These are phyloP conservation scores for Microbotryum lychnidis-dioicae DNA, from an alignment of 1,284 basidiomycete species.

Conservation along the genomic window DNA sequence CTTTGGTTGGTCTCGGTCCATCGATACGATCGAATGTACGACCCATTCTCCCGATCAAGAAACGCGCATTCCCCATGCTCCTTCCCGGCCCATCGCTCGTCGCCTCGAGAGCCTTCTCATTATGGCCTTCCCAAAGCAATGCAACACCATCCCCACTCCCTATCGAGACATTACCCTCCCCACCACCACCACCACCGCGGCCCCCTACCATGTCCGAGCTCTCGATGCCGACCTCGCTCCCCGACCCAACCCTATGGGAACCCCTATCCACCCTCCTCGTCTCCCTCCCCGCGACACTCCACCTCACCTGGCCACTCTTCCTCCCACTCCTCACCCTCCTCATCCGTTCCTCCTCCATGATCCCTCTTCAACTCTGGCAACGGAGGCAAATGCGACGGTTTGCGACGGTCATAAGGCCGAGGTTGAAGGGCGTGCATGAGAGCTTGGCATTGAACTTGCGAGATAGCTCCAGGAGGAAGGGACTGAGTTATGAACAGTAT, in stretches of 20 bases:
- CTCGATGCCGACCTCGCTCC: slow-evolving; percentile 7
- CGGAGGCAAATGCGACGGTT: slow-evolving; percentile 54
- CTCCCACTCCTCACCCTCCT: slow-evolving; percentile 65
- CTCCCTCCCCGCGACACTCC: slow-evolving; percentile 28
- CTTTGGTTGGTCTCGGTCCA: too few species aligned
- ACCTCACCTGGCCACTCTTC: slow-evolving; percentile 55
- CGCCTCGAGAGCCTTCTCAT: too few species aligned
- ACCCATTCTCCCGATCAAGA: too few species aligned
- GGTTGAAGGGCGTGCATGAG: slow-evolving; percentile 51
- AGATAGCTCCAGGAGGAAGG: slow-evolving; percentile 48
- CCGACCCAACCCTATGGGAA: slow-evolving; percentile 22
- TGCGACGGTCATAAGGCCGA: slow-evolving; percentile 61
- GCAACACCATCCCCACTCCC: too few species aligned
- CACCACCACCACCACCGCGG: background rate
- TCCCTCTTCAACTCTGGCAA: slow-evolving; percentile 77
- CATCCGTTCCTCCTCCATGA: slow-evolving; percentile 55
- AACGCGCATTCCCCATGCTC: too few species aligned
- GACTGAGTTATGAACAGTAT: slow-evolving; percentile 51
- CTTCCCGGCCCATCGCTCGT: too few species aligned
- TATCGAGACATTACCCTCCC: too few species aligned
- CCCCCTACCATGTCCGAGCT: slow-evolving; percentile 13
- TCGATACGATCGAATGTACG: too few species aligned
- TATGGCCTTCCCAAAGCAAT: too few species aligned
- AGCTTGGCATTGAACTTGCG: slow-evolving; percentile 41
- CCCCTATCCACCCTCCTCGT: slow-evolving; percentile 27